Base-by-base conservation (phyloP, 345 rosid genomes). In the Eutrema yunnanense region DNA sequence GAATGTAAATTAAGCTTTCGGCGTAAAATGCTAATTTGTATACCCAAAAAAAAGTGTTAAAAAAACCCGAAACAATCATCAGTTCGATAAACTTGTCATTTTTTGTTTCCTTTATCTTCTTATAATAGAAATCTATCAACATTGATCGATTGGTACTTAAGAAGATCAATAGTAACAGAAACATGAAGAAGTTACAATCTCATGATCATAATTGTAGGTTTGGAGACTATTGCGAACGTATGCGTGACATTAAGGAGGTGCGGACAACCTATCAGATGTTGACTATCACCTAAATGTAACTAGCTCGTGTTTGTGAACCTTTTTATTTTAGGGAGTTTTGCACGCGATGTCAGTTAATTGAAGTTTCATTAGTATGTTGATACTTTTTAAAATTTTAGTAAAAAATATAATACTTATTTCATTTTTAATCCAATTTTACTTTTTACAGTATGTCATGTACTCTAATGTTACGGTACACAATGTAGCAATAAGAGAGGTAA, bases 1-100 rank as follows among this genome's bases (percentile, higher is more conserved):
- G 7, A 36, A 27, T 44, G 57, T 44, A 64, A 66, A 44, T 40
- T 2, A 66, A 58, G 53, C 78, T 59, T 74, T 74, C 73, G 68
- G 79, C 57, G 67, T 70, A 51, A 74, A 74, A 50, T 49, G 47
- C 26, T 43, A 52, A 42, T 34, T 56, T 26, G 16, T 29, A 48
- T 14, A 26, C 4, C 4, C 1, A 26, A 42, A 34, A 22, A 3
- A 22, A 30, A 3, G 6, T 13, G 30, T 33, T 33, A 10, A 11
- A 27, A 32, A 33, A 38, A 34, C 0, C 6, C 3, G 2, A 64
- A 37, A 58, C 55, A 62, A 62, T 62, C 47, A 72, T 72, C 16
- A 62, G 53, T 62, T 52, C 4, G 47, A 62, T 62, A 51, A 71
- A 9, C 50, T 50, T 59, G 27, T 60, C 59, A 60, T 42, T 9